Evolutionary conservation across 192 early-diverging fungal genomes (phyloP).

Genomic region (Endogone sp.): DNA sequence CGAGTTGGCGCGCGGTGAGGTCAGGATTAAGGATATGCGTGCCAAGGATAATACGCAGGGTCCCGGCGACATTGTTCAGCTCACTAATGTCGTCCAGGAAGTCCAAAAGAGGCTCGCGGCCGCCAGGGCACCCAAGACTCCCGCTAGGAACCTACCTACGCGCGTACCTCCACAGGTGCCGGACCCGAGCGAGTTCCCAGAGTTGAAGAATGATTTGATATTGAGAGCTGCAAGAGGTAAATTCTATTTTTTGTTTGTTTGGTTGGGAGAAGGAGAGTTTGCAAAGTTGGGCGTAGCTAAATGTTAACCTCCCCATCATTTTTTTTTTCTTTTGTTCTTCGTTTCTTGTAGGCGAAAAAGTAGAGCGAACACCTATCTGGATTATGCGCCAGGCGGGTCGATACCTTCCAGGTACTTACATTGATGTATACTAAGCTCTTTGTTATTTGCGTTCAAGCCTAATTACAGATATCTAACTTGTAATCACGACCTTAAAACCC

Average conservation of each 20-base stretch:
- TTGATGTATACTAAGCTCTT: background rate
- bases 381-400: conserved; percentile 98
- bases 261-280: too few species aligned
- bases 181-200: too few species aligned
- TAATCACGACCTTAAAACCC: background rate
- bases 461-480: conserved; percentile 6
- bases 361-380: conserved; percentile 89
- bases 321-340: too few species aligned
- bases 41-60: conserved; percentile 52
- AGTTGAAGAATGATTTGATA: conserved; percentile 86
- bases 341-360: conserved; percentile 45
- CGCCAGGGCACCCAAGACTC: too few species aligned
- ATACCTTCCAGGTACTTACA: conserved; percentile 84
- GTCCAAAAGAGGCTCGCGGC: conserved; percentile 45
- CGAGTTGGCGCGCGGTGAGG: conserved; percentile 75
- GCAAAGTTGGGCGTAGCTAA: too few species aligned
- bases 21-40: conserved; percentile 86
- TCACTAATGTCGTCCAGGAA: conserved; percentile 60
- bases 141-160: too few species aligned
- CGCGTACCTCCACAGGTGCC: too few species aligned
- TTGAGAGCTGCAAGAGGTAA: conserved; percentile 80
- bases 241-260: too few species aligned
- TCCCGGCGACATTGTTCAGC: conserved; percentile 50
- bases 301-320: too few species aligned
- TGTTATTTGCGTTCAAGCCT: background rate